Percentiles rank a stretch among this genome's conserved stretches.
Evolutionary conservation across 2,329 filamentous ascomycete genomes (phyloP).

Genomic region (Ramichloridium luteum): DNA sequence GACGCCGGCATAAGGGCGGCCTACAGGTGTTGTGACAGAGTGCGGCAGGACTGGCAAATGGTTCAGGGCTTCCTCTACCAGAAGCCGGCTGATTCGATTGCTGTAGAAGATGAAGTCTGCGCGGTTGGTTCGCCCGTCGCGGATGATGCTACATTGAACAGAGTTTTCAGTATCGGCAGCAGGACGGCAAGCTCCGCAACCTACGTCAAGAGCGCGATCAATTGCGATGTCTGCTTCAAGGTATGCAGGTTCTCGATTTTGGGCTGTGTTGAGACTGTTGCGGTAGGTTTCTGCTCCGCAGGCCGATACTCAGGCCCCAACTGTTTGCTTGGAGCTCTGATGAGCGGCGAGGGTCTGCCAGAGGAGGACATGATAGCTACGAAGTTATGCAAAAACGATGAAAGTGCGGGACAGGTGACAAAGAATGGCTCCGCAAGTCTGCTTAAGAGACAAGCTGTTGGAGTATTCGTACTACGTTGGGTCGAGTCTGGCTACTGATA

Average conservation of each 20-base stretch:
- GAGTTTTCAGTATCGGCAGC: no score
- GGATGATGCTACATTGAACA: conserved; percentile 69
- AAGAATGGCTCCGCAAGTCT: no score
- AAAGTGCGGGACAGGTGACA: no score
- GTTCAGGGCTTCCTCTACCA: conserved; percentile 95
- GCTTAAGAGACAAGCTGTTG: no score
- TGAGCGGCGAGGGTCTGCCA: conserved; percentile 12
- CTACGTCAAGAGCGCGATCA: conserved; percentile 95
- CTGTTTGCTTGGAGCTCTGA: conserved; percentile 40
- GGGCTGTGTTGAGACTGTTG: conserved; percentile 72
- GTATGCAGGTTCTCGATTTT: conserved; percentile 79
- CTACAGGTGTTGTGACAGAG: conserved; percentile 81
- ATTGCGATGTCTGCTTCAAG: conserved; percentile 83
- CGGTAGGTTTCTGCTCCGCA: conserved; percentile 55
- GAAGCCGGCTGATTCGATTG: conserved; percentile 89
- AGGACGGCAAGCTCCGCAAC: conserved; percentile 28
- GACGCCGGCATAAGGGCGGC: conserved; percentile 75
- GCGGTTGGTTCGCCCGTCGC: conserved; percentile 76
- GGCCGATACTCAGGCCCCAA: conserved; percentile 72
- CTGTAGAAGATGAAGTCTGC: conserved; percentile 99
- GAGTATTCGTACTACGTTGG: no score
- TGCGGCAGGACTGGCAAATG: conserved; percentile 86
- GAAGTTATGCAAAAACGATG: no score
- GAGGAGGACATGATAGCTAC: conserved; percentile 6
- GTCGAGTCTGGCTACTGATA: not conserved